These are phyloP conservation scores for Arthrobotrys megalospora DNA, from an alignment of 2,329 filamentous ascomycete genomes.

Conservation along the genomic window DNA sequence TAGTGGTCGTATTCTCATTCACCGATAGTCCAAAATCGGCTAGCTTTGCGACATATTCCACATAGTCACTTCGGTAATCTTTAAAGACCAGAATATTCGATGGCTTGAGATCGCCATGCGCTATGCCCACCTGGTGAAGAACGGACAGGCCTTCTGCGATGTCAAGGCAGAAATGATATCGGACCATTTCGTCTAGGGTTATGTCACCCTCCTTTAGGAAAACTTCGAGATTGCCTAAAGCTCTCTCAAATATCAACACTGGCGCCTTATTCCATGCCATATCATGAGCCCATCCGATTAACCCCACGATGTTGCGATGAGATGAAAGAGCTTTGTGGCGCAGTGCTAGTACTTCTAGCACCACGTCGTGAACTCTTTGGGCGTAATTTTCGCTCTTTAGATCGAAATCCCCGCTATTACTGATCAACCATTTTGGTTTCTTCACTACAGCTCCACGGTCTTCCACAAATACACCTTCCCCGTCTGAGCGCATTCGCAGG, in stretches of 20 bases:
- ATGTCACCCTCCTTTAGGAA: conserved; percentile 1
- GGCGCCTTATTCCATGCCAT: conserved; percentile 10
- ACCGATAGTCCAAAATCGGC: conserved; percentile 60
- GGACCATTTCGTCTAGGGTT: conserved; percentile 27
- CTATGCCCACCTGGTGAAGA: conserved; percentile 43
- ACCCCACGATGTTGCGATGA: conserved; percentile 9
- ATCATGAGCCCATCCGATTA: not conserved
- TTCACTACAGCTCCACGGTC: not conserved
- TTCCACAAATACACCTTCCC: no score
- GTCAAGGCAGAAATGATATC: conserved; percentile 45
- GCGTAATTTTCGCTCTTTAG: not conserved
- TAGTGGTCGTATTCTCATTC: conserved; percentile 12
- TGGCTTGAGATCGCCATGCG: conserved; percentile 61
- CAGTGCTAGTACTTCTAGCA: conserved; percentile 5
- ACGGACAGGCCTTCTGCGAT: conserved; percentile 38
- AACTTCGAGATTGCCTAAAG: conserved; percentile 11
- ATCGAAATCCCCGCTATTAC: not conserved
- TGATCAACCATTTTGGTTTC: conserved; percentile 11
- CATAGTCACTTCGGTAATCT: not conserved
- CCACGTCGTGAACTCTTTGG: conserved; percentile 19
- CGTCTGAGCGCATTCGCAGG: not conserved
- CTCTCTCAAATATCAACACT: conserved; percentile 34
- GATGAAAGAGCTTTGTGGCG: not conserved
- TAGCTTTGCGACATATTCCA: conserved; percentile 55
- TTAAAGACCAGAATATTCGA: conserved; percentile 58